Base-by-base conservation (phyloP, 257 asterid species). In the Leonotis leonurus region DNA sequence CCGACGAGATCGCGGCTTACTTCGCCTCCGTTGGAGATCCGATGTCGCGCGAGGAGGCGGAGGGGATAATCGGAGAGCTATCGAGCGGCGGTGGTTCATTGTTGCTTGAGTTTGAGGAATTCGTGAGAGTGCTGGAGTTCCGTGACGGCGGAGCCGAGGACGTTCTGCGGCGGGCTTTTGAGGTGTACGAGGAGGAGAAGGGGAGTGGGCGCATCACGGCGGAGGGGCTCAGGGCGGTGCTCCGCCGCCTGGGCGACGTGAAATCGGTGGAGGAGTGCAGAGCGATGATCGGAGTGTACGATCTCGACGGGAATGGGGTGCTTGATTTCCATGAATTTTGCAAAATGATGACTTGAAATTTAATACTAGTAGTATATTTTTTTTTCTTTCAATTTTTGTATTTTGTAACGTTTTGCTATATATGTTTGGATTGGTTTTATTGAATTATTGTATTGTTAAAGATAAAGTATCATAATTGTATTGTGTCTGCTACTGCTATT, bases 291-390 rank as follows among this genome's bases (percentile, higher is more conserved):
- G 6, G 75, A 22, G 80, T 36, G 52, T 83, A 63, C 16, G 89
- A 83, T 65, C 80, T 83, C 51, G 89, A 83, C 63, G 89, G 89
- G 7, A 77, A 83, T 60, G 86, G 89, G 1, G 86, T 80, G 21
- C 35, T 83, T 35, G 86, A 83, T 51, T 80, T 74, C 33, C n/a
- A 75, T 45, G 89, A 83, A 55, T 83, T 83, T 29, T 68, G 35
- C 8, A 65, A 51, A 49, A 83, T 83, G 89, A 83, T 68, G 41
- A 43, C 4, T 43, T 43, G 2, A 32, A n/a, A n/a, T n/a, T n/a
- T n/a, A n/a, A n/a, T n/a, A n/a, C n/a, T n/a, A n/a, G n/a, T n/a
- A n/a, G n/a, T n/a, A n/a, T n/a, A n/a, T n/a, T n/a, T n/a, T n/a
- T n/a, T n/a, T n/a, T n/a, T n/a, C n/a, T n/a, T n/a, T n/a, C n/a